Conservation (phyloP, 225 moss, liverwort and hornwort species). For the Ulota crispa region DNA sequence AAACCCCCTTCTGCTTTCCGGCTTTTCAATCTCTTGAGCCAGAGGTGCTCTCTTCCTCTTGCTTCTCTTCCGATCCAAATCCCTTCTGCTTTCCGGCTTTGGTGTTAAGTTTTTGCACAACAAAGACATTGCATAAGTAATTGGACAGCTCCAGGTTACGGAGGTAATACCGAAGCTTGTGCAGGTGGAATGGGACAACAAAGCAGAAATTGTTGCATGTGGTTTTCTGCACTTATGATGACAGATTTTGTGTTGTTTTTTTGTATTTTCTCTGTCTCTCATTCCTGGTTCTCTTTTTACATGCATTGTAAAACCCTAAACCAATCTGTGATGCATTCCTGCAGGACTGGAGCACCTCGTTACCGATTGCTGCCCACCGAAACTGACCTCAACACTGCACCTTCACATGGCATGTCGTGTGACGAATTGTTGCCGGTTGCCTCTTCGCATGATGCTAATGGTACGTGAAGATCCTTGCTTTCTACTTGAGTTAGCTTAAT, state of each 20-base stretch:
- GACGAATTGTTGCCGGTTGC: constrained; percentile 68
- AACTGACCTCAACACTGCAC: constrained; percentile 88
- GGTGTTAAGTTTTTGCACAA: neutral
- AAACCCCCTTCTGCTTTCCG: too few species aligned
- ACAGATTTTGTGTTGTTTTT: neutral
- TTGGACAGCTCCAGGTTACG: neutral
- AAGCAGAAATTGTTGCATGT: neutral
- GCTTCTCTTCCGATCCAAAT: neutral
- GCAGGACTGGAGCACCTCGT: constrained; percentile 83
- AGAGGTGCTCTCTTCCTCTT: constrained; percentile 44
- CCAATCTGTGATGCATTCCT: neutral
- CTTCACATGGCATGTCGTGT: constrained; percentile 60
- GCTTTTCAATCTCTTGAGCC: constrained; percentile 58
- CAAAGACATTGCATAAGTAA: neutral
- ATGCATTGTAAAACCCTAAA: neutral
- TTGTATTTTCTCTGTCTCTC: too few species aligned
- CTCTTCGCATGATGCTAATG: constrained; percentile 69
- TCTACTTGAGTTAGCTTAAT: neutral
- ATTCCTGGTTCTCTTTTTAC: neutral
- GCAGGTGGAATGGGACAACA: neutral
- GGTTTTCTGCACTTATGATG: neutral
- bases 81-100: neutral
- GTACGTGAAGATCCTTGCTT: constrained; percentile 30
- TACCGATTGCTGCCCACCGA: constrained; percentile 92
- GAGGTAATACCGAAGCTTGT: neutral